A percentile compares a stretch with the other conserved stretches of the same genome.
Evolutionary conservation across 1,284 basidiomycete species (phyloP).

Genomic region (Cutaneotrichosporon cyanovorans): DNA sequence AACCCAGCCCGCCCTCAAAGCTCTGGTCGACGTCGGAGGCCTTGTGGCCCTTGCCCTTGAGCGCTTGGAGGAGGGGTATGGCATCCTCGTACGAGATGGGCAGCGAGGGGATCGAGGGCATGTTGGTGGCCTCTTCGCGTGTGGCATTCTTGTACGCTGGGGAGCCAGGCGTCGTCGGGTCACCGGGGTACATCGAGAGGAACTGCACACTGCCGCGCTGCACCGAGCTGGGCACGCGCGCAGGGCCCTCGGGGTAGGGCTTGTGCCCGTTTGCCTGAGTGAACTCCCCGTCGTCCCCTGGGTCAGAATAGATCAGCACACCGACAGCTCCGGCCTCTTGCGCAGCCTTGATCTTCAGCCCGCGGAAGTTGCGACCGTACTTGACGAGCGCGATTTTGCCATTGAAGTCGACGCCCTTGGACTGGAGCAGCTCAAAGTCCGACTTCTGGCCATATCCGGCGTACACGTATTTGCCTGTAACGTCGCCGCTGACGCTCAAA

Average conservation of each 20-base stretch:
- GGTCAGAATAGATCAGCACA: constrained; percentile 73
- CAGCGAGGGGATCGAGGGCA: constrained; percentile 70
- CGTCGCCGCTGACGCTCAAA: constrained; percentile 39
- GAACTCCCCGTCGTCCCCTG: constrained; percentile 76
- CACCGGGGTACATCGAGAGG: constrained; percentile 58
- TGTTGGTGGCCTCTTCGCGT: constrained; percentile 59
- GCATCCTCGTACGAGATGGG: constrained; percentile 52
- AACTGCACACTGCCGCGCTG: constrained; percentile 85
- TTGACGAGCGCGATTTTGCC: constrained; percentile 77
- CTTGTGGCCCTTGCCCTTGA: constrained; percentile 41
- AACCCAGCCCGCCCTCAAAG: constrained; percentile 48
- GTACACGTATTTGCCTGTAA: constrained; percentile 65
- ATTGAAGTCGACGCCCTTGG: constrained; percentile 60
- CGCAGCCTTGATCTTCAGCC: constrained; percentile 59
- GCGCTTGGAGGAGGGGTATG: constrained; percentile 46
- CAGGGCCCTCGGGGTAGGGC: constrained; percentile 77
- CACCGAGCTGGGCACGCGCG: constrained; percentile 63
- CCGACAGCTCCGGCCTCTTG: constrained; percentile 67
- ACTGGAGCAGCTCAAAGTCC: constrained; percentile 62
- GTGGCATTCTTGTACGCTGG: constrained; percentile 81
- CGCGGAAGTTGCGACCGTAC: constrained; percentile 75
- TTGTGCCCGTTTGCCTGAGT: constrained; percentile 69
- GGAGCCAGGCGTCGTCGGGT: constrained; percentile 63
- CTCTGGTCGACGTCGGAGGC: constrained; percentile 42
- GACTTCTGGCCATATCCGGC: constrained; percentile 72